Evolutionary conservation across 106 monocot species (phyloP).

Genomic region (Vanilla planifolia): DNA sequence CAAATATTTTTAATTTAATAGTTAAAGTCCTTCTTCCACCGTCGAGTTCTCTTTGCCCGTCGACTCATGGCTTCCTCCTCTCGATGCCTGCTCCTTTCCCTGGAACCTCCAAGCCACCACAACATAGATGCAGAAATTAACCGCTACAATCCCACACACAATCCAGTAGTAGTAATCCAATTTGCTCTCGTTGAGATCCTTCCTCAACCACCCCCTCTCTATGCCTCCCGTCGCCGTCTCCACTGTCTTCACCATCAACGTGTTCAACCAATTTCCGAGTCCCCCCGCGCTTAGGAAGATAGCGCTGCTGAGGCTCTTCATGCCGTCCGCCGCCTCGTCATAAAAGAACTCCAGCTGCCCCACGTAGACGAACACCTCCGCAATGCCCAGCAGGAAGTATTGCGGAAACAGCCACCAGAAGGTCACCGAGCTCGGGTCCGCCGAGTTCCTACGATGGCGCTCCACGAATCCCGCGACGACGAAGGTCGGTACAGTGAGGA

Average conservation of each 20-base stretch:
- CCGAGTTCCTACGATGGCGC: slow-evolving; percentile 8
- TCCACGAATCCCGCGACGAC: slow-evolving; percentile 20
- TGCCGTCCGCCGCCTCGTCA: slow-evolving; percentile 35
- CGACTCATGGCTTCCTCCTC: neutral
- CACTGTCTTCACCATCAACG: slow-evolving; percentile 20
- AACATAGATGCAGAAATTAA: slow-evolving; percentile 30
- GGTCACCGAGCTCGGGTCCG: slow-evolving; percentile 1
- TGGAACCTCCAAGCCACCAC: slow-evolving; percentile 13
- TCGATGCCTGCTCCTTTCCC: slow-evolving; percentile 10
- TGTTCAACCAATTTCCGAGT: slow-evolving; percentile 27
- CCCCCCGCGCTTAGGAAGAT: slow-evolving; percentile 27
- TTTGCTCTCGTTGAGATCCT: slow-evolving; percentile 29
- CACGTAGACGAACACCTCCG: slow-evolving; percentile 40
- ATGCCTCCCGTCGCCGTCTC: slow-evolving; percentile 12
- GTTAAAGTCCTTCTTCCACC: neutral
- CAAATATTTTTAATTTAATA: no score
- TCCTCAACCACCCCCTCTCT: slow-evolving; percentile 31
- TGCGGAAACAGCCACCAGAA: slow-evolving; percentile 49
- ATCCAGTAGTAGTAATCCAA: slow-evolving; percentile 50
- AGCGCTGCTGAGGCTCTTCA: slow-evolving; percentile 29
- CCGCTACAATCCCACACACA: slow-evolving; percentile 22
- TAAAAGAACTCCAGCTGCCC: slow-evolving; percentile 62
- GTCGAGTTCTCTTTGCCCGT: neutral
- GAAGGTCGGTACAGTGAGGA: slow-evolving; percentile 30
- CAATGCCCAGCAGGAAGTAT: slow-evolving; percentile 36